A percentile compares a stretch with the other conserved stretches of the same genome.
phyloP scores from a whole-genome alignment of 257 asterid species.

The Mitragyna speciosa region DNA sequence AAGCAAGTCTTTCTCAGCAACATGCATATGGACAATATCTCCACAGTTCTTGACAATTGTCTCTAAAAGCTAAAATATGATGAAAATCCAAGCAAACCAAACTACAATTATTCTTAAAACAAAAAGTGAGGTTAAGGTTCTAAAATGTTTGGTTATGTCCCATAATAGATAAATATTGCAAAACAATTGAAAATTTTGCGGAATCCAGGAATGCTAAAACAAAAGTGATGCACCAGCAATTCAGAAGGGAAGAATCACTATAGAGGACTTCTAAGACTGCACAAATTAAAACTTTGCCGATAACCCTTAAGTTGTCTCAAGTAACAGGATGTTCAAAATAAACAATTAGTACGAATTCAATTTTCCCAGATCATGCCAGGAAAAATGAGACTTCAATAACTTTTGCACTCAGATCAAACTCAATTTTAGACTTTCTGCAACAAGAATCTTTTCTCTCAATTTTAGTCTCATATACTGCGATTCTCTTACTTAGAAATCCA shows the following conservation, averaged over 20 bases:
- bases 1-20: slow-evolving; percentile 49
- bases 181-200: not conserved
- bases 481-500: too few species aligned
- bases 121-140: not conserved
- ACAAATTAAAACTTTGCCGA: not conserved
- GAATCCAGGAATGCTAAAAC: not conserved
- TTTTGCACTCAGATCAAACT: not conserved
- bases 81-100: slow-evolving; percentile 11
- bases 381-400: not conserved
- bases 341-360: too few species aligned
- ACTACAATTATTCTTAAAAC: not conserved
- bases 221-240: not conserved
- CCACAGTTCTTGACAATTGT: slow-evolving; percentile 55
- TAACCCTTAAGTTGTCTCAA: not conserved
- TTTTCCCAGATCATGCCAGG: not conserved
- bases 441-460: not conserved
- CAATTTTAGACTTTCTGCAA: not conserved
- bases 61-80: slow-evolving; percentile 43
- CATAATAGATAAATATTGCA: not conserved
- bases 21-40: slow-evolving; percentile 52
- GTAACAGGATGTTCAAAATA: not conserved
- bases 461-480: too few species aligned
- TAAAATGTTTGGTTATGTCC: not conserved
- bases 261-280: not conserved
- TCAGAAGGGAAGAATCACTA: not conserved